Conservation (phyloP, 495 filamentous ascomycete genomes). For the Aspergillus carlsbadensis region DNA sequence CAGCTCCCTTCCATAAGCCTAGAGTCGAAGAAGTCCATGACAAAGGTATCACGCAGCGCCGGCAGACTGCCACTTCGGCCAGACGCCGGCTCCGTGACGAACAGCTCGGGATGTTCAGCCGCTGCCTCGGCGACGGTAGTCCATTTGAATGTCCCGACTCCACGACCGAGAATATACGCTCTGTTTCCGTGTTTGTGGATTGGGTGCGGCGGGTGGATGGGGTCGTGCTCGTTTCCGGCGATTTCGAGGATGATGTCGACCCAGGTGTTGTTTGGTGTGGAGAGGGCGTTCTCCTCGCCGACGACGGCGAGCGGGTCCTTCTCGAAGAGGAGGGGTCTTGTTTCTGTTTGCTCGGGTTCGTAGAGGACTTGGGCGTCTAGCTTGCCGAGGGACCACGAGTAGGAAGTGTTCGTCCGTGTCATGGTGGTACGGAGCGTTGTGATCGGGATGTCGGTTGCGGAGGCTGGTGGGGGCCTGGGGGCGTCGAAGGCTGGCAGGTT, state of each 20-base stretch:
- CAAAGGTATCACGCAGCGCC: constrained; percentile 42
- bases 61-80: constrained; percentile 18
- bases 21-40: constrained; percentile 24
- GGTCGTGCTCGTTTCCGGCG: constrained; percentile 15
- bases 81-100: constrained; percentile 35
- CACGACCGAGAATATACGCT: constrained; percentile 44
- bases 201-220: constrained; percentile 42
- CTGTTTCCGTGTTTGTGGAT: constrained; percentile 59
- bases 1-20: constrained; percentile 30
- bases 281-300: constrained; percentile 17
- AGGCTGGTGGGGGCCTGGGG: constrained; percentile 21
- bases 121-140: constrained; percentile 42
- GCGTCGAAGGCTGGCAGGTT: constrained; percentile 35
- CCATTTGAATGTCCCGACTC: constrained; percentile 40
- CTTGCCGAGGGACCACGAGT: constrained; percentile 30
- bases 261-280: constrained; percentile 49
- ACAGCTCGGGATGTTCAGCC: constrained; percentile 34
- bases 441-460: not conserved
- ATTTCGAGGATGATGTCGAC: constrained; percentile 51
- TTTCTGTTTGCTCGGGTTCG: not conserved
- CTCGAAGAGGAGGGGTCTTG: constrained; percentile 43
- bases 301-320: not conserved
- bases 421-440: constrained; percentile 24
- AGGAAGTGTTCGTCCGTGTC: constrained; percentile 33
- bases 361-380: constrained; percentile 33